Conservation (phyloP, 2,329 filamentous ascomycete genomes). For the Tolypocladium amazonense region DNA sequence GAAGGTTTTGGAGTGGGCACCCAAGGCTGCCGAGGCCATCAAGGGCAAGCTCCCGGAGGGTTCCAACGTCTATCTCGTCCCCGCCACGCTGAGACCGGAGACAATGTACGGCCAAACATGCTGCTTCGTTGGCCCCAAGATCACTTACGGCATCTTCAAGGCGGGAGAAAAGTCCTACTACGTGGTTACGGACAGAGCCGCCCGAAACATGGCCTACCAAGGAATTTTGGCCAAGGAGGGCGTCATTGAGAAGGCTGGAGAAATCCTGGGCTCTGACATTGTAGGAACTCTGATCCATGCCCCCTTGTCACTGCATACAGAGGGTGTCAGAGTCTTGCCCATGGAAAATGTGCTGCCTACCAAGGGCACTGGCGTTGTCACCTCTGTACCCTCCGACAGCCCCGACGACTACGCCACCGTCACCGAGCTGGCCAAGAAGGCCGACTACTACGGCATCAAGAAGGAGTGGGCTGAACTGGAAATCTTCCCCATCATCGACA, state of each 20-base stretch:
- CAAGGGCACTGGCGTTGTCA: conserved; percentile 95
- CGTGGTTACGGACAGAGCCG: conserved; percentile 73
- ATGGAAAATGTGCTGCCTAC: conserved; percentile 90
- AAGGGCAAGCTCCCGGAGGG: conserved; percentile 68
- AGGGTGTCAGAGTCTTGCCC: conserved; percentile 78
- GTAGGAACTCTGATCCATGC: conserved; percentile 85
- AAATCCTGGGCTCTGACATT: conserved; percentile 67
- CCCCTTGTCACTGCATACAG: conserved; percentile 74
- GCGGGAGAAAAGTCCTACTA: conserved; percentile 70
- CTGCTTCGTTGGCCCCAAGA: conserved; percentile 87
- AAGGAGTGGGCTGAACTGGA: conserved; percentile 94
- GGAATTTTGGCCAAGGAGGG: conserved; percentile 72
- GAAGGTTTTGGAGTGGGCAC: conserved; percentile 81
- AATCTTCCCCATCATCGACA: conserved; percentile 80
- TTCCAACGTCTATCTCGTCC: conserved; percentile 78
- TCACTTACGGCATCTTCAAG: conserved; percentile 83
- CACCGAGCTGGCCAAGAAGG: conserved; percentile 82
- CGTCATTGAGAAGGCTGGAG: conserved; percentile 61
- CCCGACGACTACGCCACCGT: conserved; percentile 88
- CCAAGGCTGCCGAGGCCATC: conserved; percentile 59
- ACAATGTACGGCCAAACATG: conserved; percentile 98
- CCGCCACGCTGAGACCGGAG: conserved; percentile 86
- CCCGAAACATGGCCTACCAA: conserved; percentile 95
- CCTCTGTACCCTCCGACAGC: conserved; percentile 89
- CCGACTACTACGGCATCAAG: conserved; percentile 91